phyloP scores from a whole-genome alignment of 331 rosid species.

The Quercus phellos region DNA sequence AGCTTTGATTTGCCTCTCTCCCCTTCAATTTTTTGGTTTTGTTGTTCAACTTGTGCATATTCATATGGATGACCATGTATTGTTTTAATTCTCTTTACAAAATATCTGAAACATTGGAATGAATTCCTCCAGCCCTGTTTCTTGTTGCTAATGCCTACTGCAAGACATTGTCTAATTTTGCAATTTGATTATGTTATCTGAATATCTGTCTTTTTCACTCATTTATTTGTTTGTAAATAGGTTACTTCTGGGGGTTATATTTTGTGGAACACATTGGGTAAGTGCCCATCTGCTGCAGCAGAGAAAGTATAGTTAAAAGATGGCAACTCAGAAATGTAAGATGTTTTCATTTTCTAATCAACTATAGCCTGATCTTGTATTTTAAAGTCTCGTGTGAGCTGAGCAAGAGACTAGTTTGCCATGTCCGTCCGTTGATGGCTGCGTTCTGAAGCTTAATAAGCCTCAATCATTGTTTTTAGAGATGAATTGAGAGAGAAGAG shows the following conservation, averaged over 20 bases:
- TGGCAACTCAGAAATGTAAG: conserved; percentile 5
- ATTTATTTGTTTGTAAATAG: conserved; percentile 32
- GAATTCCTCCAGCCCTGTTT: neutral
- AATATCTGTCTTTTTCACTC: neutral
- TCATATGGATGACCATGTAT: neutral
- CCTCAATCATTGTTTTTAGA: neutral
- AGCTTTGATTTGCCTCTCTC: neutral
- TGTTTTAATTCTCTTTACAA: neutral
- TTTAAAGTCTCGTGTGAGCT: conserved; percentile 8
- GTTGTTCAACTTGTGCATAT: neutral
- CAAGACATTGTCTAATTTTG: neutral
- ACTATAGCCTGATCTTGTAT: conserved; percentile 5
- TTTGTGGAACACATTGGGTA: conserved; percentile 88
- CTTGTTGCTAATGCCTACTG: neutral
- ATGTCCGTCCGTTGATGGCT: neutral
- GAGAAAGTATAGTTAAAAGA: conserved; percentile 24
- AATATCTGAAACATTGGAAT: neutral
- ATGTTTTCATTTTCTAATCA: conserved; percentile 7
- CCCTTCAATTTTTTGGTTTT: neutral
- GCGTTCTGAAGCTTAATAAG: neutral
- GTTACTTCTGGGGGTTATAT: conserved; percentile 80
- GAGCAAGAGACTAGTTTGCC: conserved; percentile 3
- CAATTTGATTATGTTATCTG: neutral
- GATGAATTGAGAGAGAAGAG: neutral
- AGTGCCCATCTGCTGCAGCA: conserved; percentile 65